Percentiles rank a stretch among this genome's conserved stretches.
These are phyloP conservation scores for Malassezia furfur DNA, from an alignment of 1,284 basidiomycete species.

Conservation along the genomic window DNA sequence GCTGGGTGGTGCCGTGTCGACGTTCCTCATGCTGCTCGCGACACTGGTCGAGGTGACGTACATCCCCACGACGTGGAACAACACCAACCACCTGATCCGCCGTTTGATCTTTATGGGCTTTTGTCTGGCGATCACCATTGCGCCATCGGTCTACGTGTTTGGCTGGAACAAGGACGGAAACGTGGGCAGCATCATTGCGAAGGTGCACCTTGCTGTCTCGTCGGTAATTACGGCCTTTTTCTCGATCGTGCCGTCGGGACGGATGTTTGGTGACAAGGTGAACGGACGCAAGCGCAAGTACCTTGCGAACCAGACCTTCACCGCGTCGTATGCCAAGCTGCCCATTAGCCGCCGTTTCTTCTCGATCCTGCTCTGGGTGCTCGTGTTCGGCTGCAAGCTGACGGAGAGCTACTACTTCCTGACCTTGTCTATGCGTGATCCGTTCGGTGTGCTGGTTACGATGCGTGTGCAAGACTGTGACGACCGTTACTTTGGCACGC, in stretches of 20 bases:
- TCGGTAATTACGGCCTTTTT: constrained; percentile 43
- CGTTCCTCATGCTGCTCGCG: constrained; percentile 44
- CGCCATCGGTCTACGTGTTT: constrained; percentile 43
- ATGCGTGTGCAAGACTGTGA: constrained; percentile 44
- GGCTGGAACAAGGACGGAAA: constrained; percentile 31
- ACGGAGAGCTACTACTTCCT: constrained; percentile 49
- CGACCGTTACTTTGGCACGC: constrained; percentile 47
- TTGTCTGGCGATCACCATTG: constrained; percentile 43
- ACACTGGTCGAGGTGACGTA: constrained; percentile 46
- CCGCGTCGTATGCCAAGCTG: constrained; percentile 42
- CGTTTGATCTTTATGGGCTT: constrained; percentile 43
- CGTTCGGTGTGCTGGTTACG: constrained; percentile 44
- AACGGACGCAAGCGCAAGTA: constrained; percentile 47
- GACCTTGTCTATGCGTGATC: constrained; percentile 47
- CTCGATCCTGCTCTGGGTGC: constrained; percentile 42
- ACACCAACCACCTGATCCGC: constrained; percentile 44
- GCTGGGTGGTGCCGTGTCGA: constrained; percentile 45
- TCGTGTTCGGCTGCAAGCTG: constrained; percentile 48
- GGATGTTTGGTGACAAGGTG: constrained; percentile 47
- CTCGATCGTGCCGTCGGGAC: constrained; percentile 42
- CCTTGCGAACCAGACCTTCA: constrained; percentile 48
- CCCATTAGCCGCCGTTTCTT: constrained; percentile 33
- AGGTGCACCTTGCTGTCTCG: constrained; percentile 37
- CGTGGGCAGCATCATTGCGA: constrained; percentile 23
- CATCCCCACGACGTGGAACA: constrained; percentile 48